phyloP scores from a whole-genome alignment of 352 stramenopile genomes.

The Phytophthora tentaculata region DNA sequence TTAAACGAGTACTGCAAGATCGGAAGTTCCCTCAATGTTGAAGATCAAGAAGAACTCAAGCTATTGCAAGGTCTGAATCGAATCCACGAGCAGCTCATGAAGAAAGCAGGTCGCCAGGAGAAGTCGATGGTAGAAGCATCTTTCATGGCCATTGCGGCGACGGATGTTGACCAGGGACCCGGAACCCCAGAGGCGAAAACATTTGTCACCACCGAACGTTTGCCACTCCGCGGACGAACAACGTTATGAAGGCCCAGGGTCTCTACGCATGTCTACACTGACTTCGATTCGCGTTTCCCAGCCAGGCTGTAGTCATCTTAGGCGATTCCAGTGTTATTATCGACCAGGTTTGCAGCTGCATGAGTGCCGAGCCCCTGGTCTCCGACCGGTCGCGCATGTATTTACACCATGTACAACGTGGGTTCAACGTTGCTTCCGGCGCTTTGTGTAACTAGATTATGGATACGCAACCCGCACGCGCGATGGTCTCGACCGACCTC shows the following conservation, averaged over 20 bases:
- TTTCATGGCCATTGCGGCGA: no score
- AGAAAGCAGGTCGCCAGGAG: no score
- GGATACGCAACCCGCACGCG: not conserved
- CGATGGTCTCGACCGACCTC: not conserved
- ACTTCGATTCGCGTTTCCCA: not conserved
- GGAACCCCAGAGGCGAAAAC: no score
- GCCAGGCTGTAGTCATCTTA: not conserved
- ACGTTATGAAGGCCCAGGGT: not conserved
- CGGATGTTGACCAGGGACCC: no score
- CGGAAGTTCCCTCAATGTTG: no score
- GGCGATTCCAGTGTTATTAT: not conserved
- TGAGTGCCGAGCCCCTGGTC: no score
- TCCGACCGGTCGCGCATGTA: not conserved
- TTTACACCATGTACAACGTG: not conserved
- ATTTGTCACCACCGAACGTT: no score
- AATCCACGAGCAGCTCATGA: no score
- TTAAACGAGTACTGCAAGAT: no score
- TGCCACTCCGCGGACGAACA: not conserved
- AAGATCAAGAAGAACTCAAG: no score
- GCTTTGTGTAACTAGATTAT: not conserved
- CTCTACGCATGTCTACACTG: not conserved
- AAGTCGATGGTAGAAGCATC: no score
- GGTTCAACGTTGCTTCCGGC: not conserved
- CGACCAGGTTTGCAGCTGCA: not conserved
- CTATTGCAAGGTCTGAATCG: no score